These are phyloP conservation scores for Vaccinium vitisidaea DNA, from an alignment of 148 eudicot species.

Conservation along the genomic window DNA sequence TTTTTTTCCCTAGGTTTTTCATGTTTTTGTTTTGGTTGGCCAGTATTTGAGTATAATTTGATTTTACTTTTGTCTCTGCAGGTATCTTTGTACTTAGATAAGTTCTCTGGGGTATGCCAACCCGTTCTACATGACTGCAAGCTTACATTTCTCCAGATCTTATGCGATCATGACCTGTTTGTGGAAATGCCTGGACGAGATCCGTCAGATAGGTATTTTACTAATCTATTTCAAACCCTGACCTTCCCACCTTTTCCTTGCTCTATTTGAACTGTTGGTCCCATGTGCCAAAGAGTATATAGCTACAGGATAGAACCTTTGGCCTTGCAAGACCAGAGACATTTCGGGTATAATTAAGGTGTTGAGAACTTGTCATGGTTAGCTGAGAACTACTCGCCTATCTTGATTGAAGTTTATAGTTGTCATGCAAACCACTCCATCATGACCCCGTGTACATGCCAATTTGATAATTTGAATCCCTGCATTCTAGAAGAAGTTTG, in stretches of 20 bases:
- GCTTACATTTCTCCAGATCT: constrained; percentile 94
- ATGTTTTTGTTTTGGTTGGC: neutral
- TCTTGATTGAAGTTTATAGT: neutral
- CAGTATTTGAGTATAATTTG: neutral
- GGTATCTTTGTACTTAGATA: constrained; percentile 97
- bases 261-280: neutral
- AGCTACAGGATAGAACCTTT: constrained; percentile 6
- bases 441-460: neutral
- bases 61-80: constrained; percentile 26
- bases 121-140: constrained; percentile 95
- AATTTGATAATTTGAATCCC: neutral
- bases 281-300: neutral
- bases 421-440: neutral
- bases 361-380: neutral
- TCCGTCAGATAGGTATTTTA: constrained; percentile 89
- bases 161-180: constrained; percentile 98
- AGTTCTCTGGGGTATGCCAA: constrained; percentile 95
- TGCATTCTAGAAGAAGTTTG: constrained; percentile 5
- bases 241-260: neutral
- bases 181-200: constrained; percentile 99
- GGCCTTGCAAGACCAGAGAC: neutral
- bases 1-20: neutral
- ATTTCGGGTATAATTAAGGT: neutral
- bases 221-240: neutral
- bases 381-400: neutral